Conservation (phyloP, 2,329 filamentous ascomycete genomes). For the Alternaria sp. region DNA sequence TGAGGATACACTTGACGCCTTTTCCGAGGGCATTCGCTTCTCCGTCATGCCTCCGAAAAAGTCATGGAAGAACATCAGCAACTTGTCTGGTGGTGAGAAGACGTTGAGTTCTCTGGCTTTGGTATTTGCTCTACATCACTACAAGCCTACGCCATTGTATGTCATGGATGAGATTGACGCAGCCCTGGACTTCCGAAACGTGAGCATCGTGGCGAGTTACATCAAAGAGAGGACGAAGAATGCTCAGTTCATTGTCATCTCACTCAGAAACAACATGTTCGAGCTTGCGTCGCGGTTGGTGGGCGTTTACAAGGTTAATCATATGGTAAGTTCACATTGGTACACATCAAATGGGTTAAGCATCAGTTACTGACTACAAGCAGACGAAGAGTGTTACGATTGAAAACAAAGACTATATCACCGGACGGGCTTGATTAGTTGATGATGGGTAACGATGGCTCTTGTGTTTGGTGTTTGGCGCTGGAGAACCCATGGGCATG, state of each 20-base stretch:
- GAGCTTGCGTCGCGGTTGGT: slow-evolving; percentile 95
- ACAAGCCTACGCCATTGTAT: slow-evolving; percentile 96
- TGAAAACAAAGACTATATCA: slow-evolving; percentile 60
- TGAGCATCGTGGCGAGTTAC: slow-evolving; percentile 97
- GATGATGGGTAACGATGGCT: background rate
- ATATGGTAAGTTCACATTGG: slow-evolving; percentile 69
- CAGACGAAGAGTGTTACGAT: slow-evolving; percentile 64
- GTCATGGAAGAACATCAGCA: slow-evolving; percentile 99
- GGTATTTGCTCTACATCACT: slow-evolving; percentile 98
- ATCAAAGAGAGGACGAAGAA: slow-evolving; percentile 99
- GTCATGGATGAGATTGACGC: slow-evolving; percentile 99
- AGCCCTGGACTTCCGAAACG: slow-evolving; percentile 96
- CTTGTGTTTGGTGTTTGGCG: slow-evolving; percentile 11
- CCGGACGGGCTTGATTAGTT: slow-evolving; percentile 24
- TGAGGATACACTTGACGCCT: slow-evolving; percentile 94
- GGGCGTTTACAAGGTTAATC: slow-evolving; percentile 99
- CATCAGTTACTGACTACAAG: slow-evolving; percentile 22
- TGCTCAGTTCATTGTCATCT: slow-evolving; percentile 98
- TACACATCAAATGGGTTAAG: background rate
- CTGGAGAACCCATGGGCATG: background rate
- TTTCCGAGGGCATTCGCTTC: slow-evolving; percentile 96
- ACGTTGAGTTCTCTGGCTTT: slow-evolving; percentile 90
- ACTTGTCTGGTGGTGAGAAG: slow-evolving; percentile 96
- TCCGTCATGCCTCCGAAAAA: slow-evolving; percentile 99
- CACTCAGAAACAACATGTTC: slow-evolving; percentile 99